A percentile compares a stretch with the other conserved stretches of the same genome.
phyloP scores from a whole-genome alignment of 805 yeast species.

The Huiozyma naganishii region DNA sequence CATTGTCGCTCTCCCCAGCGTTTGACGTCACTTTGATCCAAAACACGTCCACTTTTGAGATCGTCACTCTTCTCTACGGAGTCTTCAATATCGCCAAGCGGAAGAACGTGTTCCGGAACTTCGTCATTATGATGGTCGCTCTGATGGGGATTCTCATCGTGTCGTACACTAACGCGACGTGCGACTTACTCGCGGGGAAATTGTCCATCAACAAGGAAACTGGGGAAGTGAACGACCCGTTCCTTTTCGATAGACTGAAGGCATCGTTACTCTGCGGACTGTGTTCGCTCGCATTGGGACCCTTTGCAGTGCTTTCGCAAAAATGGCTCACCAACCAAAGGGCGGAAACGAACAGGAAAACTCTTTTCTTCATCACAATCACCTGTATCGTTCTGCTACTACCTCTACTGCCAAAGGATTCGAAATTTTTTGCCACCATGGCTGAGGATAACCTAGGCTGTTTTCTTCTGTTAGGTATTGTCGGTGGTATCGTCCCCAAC shows the following conservation, averaged over 20 bases:
- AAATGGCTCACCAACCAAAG: conserved; percentile 16
- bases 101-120: conserved; percentile 18
- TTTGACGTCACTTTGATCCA: conserved; percentile 26
- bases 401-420: conserved; percentile 14
- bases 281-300: conserved; percentile 24
- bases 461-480: conserved; percentile 9
- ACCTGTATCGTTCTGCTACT: conserved; percentile 13
- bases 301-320: conserved; percentile 23
- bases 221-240: conserved; percentile 28
- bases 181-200: conserved; percentile 26
- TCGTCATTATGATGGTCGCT: conserved; percentile 21
- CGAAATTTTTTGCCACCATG: neutral
- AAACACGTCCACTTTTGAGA: conserved; percentile 25
- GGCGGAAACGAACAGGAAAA: conserved; percentile 1
- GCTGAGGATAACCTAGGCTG: conserved; percentile 9
- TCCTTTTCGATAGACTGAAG: conserved; percentile 26
- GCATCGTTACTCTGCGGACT: conserved; percentile 26
- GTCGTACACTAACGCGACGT: conserved; percentile 26
- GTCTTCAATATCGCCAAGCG: conserved; percentile 21
- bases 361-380: conserved; percentile 13
- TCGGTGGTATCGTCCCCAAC: conserved; percentile 21
- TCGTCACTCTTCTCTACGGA: conserved; percentile 23
- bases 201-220: conserved; percentile 24
- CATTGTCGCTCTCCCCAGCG: conserved; percentile 23
- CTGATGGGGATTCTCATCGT: conserved; percentile 21